A percentile compares a stretch with the other conserved stretches of the same genome.
Conservation (phyloP, 2,329 filamentous ascomycete genomes). For the Emergomyces orientalis region DNA sequence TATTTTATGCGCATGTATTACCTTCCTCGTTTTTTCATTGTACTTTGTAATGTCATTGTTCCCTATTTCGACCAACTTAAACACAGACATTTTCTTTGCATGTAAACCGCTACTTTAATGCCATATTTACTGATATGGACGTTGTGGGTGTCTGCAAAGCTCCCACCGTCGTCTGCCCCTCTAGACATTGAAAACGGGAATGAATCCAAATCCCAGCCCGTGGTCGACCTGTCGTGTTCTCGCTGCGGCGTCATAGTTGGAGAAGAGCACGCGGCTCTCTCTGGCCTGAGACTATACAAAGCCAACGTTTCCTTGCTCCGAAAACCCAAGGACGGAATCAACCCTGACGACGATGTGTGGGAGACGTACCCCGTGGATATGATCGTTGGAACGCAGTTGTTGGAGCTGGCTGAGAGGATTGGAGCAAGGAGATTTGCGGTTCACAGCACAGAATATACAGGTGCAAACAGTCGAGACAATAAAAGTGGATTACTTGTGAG, state of each 20-base stretch:
- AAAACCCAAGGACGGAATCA: conserved; percentile 11
- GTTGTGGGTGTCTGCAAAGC: background rate
- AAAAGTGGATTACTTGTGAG: conserved; percentile 32
- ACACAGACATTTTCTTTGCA: background rate
- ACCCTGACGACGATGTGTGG: conserved; percentile 23
- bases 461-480: background rate
- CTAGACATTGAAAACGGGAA: conserved; percentile 8
- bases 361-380: conserved; percentile 28
- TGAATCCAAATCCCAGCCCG: conserved; percentile 27
- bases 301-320: conserved; percentile 33
- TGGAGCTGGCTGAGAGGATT: conserved; percentile 47
- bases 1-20: background rate
- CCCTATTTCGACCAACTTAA: background rate
- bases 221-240: conserved; percentile 22
- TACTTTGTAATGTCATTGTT: background rate
- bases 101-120: background rate
- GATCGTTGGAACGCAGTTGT: conserved; percentile 46
- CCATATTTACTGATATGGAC: background rate
- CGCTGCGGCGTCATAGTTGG: conserved; percentile 27
- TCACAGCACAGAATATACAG: conserved; percentile 24
- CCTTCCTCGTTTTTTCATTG: background rate
- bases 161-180: background rate
- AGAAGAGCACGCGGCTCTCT: conserved; percentile 29
- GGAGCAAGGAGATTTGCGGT: conserved; percentile 49
- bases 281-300: conserved; percentile 40